A percentile compares a stretch with the other conserved stretches of the same genome.
phyloP scores from a whole-genome alignment of 768 basidiomycete genomes.

The Rhodotorula graminis region DNA sequence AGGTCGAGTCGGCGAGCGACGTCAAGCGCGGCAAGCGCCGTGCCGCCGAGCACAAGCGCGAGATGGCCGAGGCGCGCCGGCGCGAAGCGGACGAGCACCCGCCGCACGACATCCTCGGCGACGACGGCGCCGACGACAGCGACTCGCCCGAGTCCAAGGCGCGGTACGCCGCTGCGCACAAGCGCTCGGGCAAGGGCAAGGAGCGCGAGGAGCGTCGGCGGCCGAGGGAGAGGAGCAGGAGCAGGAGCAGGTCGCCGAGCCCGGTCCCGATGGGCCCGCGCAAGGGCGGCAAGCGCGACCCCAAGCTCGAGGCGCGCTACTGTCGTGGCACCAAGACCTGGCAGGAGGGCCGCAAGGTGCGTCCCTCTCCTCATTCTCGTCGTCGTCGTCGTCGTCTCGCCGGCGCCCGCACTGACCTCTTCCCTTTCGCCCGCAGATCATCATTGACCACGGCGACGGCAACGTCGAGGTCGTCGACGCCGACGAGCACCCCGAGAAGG shows the following conservation, averaged over 20 bases:
- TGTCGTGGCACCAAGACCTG: slow-evolving; percentile 28
- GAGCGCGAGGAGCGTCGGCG: background rate
- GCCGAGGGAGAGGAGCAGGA: background rate
- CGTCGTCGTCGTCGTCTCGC: too few species aligned
- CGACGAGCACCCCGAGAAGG: slow-evolving; percentile 14
- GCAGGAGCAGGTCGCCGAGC: slow-evolving; percentile 3
- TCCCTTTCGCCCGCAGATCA: slow-evolving; percentile 13
- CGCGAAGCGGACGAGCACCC: slow-evolving; percentile 35
- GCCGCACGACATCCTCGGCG: slow-evolving; percentile 26
- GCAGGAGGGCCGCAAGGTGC: slow-evolving; percentile 35
- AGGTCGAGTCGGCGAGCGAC: slow-evolving; percentile 10
- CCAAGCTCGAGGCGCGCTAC: slow-evolving; percentile 31
- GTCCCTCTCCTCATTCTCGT: background rate
- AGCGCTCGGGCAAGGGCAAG: background rate
- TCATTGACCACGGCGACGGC: slow-evolving; percentile 38
- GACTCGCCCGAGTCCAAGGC: slow-evolving; percentile 3
- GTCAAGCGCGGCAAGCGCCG: slow-evolving; percentile 9
- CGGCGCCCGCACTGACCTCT: too few species aligned
- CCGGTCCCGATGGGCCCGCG: background rate
- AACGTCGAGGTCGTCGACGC: slow-evolving; percentile 35
- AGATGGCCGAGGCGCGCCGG: background rate
- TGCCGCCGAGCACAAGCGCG: slow-evolving; percentile 5
- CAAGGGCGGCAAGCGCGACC: slow-evolving; percentile 3
- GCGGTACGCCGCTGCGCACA: slow-evolving; percentile 1
- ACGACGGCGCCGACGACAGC: slow-evolving; percentile 20